These are phyloP conservation scores for Hibiscus tridactylites DNA, from an alignment of 345 rosid genomes.

Conservation along the genomic window DNA sequence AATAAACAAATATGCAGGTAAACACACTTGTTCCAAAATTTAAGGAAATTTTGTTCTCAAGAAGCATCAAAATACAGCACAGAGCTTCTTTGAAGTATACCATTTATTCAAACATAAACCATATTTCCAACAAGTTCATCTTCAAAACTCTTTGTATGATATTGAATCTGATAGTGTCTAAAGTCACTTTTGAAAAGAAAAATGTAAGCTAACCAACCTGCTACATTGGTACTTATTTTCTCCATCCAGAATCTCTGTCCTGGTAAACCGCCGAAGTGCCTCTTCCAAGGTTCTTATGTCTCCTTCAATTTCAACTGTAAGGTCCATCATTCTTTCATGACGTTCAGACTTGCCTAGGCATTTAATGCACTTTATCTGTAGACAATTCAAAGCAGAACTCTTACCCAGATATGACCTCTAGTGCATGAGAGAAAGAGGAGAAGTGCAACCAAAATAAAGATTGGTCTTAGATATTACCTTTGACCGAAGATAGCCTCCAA, in stretches of 20 bases:
- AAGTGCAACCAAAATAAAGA: neutral
- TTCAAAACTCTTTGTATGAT: neutral
- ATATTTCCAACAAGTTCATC: neutral
- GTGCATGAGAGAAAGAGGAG: neutral
- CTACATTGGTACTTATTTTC: conserved; percentile 88
- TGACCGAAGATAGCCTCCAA: conserved; percentile 94
- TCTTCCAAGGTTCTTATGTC: conserved; percentile 81
- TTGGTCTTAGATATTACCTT: conserved; percentile 40
- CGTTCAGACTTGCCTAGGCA: conserved; percentile 80
- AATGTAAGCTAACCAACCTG: conserved; percentile 44
- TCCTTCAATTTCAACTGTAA: conserved; percentile 92
- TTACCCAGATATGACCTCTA: neutral
- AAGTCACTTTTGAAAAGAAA: neutral
- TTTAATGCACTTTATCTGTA: conserved; percentile 80
- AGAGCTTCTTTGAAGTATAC: neutral
- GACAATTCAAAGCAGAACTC: conserved; percentile 6
- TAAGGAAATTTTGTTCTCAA: neutral
- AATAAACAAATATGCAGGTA: neutral
- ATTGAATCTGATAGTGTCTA: neutral
- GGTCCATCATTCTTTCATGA: conserved; percentile 96
- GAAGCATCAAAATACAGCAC: neutral
- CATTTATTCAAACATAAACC: neutral
- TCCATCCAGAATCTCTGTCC: conserved; percentile 90
- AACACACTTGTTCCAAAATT: neutral
- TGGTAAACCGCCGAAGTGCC: conserved; percentile 74